Conservation (phyloP, 768 basidiomycete species). For the Psilocybe tampanensis region DNA sequence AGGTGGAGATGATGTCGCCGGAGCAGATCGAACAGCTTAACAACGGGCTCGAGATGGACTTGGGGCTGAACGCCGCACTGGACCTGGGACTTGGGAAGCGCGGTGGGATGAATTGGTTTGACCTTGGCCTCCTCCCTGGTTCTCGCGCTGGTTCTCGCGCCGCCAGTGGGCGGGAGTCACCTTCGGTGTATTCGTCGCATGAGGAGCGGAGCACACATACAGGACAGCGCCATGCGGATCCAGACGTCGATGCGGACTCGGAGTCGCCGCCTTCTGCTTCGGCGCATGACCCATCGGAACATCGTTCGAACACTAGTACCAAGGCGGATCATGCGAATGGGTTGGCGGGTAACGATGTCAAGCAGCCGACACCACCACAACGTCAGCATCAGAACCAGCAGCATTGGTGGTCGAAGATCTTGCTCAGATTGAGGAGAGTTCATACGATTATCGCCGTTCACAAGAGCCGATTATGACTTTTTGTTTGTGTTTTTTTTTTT, state of each 20-base stretch:
- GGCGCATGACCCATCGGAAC: conserved; percentile 20
- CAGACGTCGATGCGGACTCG: no score
- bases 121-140: conserved; percentile 36
- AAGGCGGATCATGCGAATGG: conserved; percentile 18
- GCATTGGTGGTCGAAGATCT: conserved; percentile 35
- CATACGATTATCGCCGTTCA: conserved; percentile 26
- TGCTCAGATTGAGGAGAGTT: conserved; percentile 28
- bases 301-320: conserved; percentile 25
- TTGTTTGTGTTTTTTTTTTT: not conserved
- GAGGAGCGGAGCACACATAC: conserved; percentile 24
- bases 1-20: conserved; percentile 29
- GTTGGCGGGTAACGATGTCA: conserved; percentile 10
- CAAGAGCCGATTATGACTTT: conserved; percentile 15
- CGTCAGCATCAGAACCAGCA: conserved; percentile 2
- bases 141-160: conserved; percentile 29
- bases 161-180: conserved; percentile 35
- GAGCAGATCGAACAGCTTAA: conserved; percentile 39
- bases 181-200: conserved; percentile 39
- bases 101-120: conserved; percentile 41
- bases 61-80: conserved; percentile 39
- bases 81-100: conserved; percentile 41
- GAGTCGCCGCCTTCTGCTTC: conserved; percentile 29
- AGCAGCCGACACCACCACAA: conserved; percentile 14
- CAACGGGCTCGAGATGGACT: conserved; percentile 37
- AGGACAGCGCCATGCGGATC: conserved; percentile 10